Evolutionary conservation across 1,284 basidiomycete genomes (phyloP).

Genomic region (Paramarasmius palmivorus): DNA sequence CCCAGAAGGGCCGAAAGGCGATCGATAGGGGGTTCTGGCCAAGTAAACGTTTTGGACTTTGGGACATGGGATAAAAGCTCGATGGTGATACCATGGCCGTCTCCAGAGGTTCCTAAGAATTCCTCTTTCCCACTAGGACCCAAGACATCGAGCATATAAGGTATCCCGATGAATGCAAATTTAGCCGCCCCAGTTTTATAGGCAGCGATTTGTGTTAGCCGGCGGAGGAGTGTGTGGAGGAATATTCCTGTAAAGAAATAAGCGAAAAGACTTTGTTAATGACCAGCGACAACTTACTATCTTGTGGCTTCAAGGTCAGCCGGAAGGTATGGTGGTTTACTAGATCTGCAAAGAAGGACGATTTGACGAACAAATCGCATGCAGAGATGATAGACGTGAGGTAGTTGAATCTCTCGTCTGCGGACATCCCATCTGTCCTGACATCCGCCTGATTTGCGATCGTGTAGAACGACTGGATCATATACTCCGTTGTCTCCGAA

Average conservation of each 20-base stretch:
- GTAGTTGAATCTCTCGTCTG: conserved; percentile 7
- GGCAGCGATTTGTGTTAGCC: conserved; percentile 11
- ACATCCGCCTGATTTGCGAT: conserved; percentile 6
- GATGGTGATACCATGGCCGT: background rate
- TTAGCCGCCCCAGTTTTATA: conserved; percentile 15
- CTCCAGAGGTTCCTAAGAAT: background rate
- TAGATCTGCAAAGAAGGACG: conserved; percentile 14
- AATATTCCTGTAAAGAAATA: conserved; percentile 6
- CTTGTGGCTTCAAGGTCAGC: conserved; percentile 6
- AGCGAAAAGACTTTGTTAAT: background rate
- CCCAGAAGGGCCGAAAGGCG: too few species aligned
- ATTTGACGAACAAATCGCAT: conserved; percentile 13
- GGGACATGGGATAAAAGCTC: too few species aligned
- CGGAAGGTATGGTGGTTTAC: conserved; percentile 9
- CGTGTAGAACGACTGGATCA: conserved; percentile 14
- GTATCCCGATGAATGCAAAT: conserved; percentile 11
- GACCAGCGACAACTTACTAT: conserved; percentile 8
- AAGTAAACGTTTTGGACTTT: too few species aligned
- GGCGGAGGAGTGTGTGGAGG: conserved; percentile 14
- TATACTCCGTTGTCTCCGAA: conserved; percentile 8
- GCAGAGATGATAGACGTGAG: conserved; percentile 13
- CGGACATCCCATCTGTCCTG: background rate
- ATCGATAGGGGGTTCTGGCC: too few species aligned
- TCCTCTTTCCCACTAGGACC: background rate
- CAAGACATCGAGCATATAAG: conserved; percentile 2